Evolutionary conservation across 208 protist genomes (phyloP).

Genomic region (Trypanosoma platydactyli): DNA sequence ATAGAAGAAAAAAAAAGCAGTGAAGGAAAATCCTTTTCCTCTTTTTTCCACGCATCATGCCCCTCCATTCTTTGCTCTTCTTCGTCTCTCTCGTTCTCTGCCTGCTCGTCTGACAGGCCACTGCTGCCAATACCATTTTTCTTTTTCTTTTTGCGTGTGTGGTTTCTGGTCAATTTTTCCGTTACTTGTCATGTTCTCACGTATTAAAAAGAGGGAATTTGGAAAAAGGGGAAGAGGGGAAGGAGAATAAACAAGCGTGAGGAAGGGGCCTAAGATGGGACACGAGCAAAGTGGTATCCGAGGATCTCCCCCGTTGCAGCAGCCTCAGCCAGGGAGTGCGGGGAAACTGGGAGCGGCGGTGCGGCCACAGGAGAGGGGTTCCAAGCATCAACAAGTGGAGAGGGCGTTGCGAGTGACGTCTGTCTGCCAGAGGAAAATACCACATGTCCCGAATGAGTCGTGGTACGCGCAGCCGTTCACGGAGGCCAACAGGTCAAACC

Average conservation of each 20-base stretch:
- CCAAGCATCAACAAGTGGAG: not conserved
- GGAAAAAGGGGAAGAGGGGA: not conserved
- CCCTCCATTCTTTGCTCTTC: not conserved
- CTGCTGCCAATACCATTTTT: not conserved
- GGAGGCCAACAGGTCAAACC: slow-evolving; percentile 30
- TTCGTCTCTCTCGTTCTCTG: too few relatives aligned
- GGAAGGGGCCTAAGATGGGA: slow-evolving; percentile 24
- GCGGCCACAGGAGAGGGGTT: not conserved
- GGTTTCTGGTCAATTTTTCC: not conserved
- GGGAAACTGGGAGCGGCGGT: not conserved
- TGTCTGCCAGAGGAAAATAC: slow-evolving; percentile 11
- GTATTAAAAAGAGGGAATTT: too few relatives aligned
- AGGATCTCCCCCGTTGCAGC: not conserved
- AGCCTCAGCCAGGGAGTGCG: not conserved
- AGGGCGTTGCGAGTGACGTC: too few relatives aligned
- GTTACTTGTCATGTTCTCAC: too few relatives aligned
- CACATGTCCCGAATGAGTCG: slow-evolving; percentile 45
- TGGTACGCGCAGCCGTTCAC: slow-evolving; percentile 66
- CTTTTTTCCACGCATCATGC: not conserved
- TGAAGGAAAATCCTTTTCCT: not conserved
- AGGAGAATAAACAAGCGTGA: not conserved
- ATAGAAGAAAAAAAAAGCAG: slow-evolving; percentile 2
- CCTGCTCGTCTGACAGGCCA: too few relatives aligned
- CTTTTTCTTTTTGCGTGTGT: not conserved
- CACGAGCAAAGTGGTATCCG: slow-evolving; percentile 35